Percentiles rank a stretch among this genome's conserved stretches.
Conservation (phyloP, 208 protist species). For the Wallacemonas sp. region DNA sequence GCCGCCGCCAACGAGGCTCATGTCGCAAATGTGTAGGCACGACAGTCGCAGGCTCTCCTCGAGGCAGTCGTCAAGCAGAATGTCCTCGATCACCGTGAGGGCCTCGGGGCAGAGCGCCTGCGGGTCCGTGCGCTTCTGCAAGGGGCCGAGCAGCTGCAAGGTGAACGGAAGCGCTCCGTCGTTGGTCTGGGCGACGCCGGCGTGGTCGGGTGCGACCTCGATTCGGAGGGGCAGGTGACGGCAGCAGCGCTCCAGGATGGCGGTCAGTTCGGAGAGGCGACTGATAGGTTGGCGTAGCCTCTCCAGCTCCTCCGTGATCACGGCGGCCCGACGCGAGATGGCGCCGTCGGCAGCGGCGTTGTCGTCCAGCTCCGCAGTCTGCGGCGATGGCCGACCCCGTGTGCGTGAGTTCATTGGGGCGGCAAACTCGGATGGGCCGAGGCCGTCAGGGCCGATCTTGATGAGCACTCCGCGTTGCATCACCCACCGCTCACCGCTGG, state of each 20-base stretch:
- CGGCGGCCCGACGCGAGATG: not conserved
- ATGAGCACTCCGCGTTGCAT: conserved; percentile 56
- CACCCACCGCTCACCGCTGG: conserved; percentile 29
- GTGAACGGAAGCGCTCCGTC: conserved; percentile 20
- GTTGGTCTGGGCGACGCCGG: not conserved
- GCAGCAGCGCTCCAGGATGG: conserved; percentile 28
- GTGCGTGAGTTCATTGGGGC: conserved; percentile 8
- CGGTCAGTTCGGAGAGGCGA: conserved; percentile 41
- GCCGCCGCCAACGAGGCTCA: conserved; percentile 23
- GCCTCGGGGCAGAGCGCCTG: conserved; percentile 20
- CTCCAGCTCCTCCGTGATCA: conserved; percentile 35
- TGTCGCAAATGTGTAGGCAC: conserved; percentile 51
- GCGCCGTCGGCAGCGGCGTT: not conserved
- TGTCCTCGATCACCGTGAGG: conserved; percentile 56
- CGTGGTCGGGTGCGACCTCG: conserved; percentile 32
- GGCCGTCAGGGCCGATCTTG: conserved; percentile 29
- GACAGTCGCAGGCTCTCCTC: conserved; percentile 21
- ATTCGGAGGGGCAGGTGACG: conserved; percentile 52
- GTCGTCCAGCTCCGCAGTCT: not conserved
- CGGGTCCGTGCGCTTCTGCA: conserved; percentile 28
- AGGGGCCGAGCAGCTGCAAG: conserved; percentile 51
- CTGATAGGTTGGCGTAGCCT: conserved; percentile 22
- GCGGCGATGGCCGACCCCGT: not conserved
- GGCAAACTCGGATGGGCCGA: conserved; percentile 11
- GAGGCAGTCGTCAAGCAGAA: conserved; percentile 75